Conservation (phyloP, 192 early-diverging fungal species). For the Coemansia sp. region DNA sequence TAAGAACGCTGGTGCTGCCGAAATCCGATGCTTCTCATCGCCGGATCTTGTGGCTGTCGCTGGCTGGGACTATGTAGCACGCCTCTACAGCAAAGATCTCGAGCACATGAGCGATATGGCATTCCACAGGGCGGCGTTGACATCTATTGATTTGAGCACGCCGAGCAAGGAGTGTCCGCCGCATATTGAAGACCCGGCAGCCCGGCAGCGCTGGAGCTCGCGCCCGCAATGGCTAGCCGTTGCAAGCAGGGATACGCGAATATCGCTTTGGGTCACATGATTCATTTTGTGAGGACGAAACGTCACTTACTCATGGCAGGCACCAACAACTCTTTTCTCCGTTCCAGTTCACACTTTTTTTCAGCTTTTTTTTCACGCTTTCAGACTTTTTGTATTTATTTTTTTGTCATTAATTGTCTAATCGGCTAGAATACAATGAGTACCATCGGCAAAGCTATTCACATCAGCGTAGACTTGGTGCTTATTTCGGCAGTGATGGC, state of each 20-base stretch:
- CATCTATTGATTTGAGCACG: constrained; percentile 34
- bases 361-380: neutral
- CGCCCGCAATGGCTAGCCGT: constrained; percentile 47
- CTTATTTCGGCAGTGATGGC: constrained; percentile 43
- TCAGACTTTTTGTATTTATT: neutral
- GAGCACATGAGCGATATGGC: constrained; percentile 7
- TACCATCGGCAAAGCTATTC: constrained; percentile 25
- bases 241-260: constrained; percentile 44
- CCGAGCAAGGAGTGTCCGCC: constrained; percentile 14
- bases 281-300: neutral
- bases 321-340: neutral
- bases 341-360: no score
- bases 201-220: constrained; percentile 40
- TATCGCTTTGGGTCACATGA: constrained; percentile 40
- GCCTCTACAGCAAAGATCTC: constrained; percentile 21
- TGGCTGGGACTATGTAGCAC: constrained; percentile 49
- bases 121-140: constrained; percentile 48
- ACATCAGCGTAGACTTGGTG: constrained; percentile 32
- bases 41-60: constrained; percentile 26
- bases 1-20: constrained; percentile 26
- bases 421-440: neutral
- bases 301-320: neutral
- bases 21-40: constrained; percentile 27
- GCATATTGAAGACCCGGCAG: constrained; percentile 20
- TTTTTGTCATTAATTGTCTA: neutral